Percentiles rank a stretch among this genome's conserved stretches.
These are phyloP conservation scores for Kokia cookei DNA, from an alignment of 441 rosid genomes.

Conservation along the genomic window DNA sequence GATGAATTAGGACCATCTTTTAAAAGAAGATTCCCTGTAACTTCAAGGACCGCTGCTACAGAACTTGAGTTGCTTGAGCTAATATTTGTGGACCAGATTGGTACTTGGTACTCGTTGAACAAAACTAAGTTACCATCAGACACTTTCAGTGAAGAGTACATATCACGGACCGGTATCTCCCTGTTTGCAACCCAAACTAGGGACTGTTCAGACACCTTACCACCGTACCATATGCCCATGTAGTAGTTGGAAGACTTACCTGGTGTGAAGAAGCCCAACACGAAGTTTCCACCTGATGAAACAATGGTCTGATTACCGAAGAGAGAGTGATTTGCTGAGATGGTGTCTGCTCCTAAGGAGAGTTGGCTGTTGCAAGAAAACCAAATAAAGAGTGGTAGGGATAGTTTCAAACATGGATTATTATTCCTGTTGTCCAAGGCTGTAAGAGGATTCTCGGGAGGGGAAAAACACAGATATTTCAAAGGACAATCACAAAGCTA, in stretches of 20 bases:
- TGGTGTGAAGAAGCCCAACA: conserved; percentile 43
- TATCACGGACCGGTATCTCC: conserved; percentile 22
- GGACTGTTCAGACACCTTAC: conserved; percentile 19
- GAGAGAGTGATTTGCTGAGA: conserved; percentile 27
- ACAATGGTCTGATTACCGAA: conserved; percentile 33
- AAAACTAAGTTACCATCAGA: conserved; percentile 38
- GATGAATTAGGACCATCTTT: background rate
- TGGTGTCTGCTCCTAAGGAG: conserved; percentile 21
- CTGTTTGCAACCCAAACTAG: conserved; percentile 48
- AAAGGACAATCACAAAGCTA: background rate
- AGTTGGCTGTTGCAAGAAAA: conserved; percentile 11
- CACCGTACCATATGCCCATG: conserved; percentile 61
- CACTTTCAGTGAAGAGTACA: conserved; percentile 21
- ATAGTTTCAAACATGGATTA: conserved; percentile 7
- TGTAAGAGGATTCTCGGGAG: background rate
- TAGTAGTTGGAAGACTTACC: conserved; percentile 43
- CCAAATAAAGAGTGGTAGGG: conserved; percentile 5
- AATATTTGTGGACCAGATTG: conserved; percentile 24
- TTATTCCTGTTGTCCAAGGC: conserved; percentile 15
- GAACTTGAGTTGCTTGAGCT: conserved; percentile 1
- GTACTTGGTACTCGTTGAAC: conserved; percentile 24
- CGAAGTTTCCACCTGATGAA: conserved; percentile 22
- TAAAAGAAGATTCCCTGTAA: background rate
- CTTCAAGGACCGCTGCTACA: background rate
- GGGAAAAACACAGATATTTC: background rate